phyloP scores from a whole-genome alignment of 257 asterid species.

The Lantana camara region DNA sequence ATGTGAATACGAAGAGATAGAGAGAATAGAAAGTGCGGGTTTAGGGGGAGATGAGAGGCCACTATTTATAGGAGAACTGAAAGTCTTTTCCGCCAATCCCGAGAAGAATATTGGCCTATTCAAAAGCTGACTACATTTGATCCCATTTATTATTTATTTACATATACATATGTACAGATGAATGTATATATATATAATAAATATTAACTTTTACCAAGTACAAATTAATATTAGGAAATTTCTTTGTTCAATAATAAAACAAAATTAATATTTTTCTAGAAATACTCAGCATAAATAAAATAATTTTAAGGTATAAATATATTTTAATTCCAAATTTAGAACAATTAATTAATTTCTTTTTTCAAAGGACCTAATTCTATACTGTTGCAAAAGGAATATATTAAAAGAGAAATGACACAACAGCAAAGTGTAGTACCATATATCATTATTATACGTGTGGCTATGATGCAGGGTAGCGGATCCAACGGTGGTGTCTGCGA shows the following conservation, averaged over 20 bases:
- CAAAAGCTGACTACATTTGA: conserved; percentile 43
- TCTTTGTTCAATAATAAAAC: neutral
- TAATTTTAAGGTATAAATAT: neutral
- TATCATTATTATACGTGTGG: conserved; percentile 20
- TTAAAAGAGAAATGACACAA: neutral
- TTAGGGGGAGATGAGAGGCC: conserved; percentile 33
- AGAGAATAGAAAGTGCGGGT: conserved; percentile 36
- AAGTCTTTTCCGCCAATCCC: conserved; percentile 85
- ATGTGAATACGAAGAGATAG: neutral
- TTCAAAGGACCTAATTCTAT: neutral
- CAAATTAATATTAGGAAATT: neutral
- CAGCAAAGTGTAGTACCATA: neutral
- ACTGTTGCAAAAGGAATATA: neutral
- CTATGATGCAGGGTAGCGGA: conserved; percentile 33
- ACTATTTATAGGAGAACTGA: conserved; percentile 65
- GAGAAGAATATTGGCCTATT: conserved; percentile 83
- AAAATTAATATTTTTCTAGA: neutral
- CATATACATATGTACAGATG: neutral
- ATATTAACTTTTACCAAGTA: neutral
- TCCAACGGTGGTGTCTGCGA: conserved; percentile 41
- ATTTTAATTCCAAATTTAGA: too few relatives aligned
- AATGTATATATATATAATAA: neutral
- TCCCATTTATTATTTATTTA: conserved; percentile 1
- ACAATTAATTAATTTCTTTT: too few relatives aligned
- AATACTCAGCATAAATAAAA: neutral